Evolutionary conservation across 352 stramenopile species (phyloP).

Genomic region (Pythium scleroteichum): DNA sequence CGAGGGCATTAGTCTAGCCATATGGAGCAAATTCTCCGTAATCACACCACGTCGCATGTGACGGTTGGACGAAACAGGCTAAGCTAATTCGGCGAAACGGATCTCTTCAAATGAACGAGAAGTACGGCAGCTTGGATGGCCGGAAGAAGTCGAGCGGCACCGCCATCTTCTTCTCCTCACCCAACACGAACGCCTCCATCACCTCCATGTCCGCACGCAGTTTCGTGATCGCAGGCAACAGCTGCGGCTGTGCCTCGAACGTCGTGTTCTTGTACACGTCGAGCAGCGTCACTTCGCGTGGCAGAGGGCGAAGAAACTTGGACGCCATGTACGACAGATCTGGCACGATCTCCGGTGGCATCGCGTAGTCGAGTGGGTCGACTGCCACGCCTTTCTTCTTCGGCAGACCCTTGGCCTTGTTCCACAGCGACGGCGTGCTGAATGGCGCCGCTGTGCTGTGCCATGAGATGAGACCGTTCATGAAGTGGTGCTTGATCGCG

Average conservation of each 20-base stretch:
- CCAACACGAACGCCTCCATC: background rate
- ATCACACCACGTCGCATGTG: background rate
- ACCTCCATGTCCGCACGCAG: constrained; percentile 4
- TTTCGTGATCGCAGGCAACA: background rate
- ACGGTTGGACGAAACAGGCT: no score
- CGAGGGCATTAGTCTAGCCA: background rate
- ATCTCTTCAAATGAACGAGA: constrained; percentile 10
- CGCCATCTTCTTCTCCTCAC: background rate
- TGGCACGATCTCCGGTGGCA: background rate
- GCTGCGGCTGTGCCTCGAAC: background rate
- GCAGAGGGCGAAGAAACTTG: background rate
- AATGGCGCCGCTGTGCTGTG: constrained; percentile 42
- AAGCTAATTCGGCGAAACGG: no score
- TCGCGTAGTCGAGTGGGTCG: constrained; percentile 34
- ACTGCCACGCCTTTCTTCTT: constrained; percentile 31
- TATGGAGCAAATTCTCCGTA: background rate
- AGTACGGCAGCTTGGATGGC: constrained; percentile 7
- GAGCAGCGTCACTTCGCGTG: constrained; percentile 7
- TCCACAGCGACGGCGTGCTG: constrained; percentile 45
- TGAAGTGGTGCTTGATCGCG: constrained; percentile 52
- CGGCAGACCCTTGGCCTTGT: constrained; percentile 27
- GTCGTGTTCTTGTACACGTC: constrained; percentile 7
- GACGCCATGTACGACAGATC: constrained; percentile 7
- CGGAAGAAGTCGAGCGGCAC: constrained; percentile 9
- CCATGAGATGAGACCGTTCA: constrained; percentile 52